Percentiles rank a stretch among this genome's conserved stretches.
These are phyloP conservation scores for Syzygium oleosum DNA, from an alignment of 345 rosid genomes.

Conservation along the genomic window DNA sequence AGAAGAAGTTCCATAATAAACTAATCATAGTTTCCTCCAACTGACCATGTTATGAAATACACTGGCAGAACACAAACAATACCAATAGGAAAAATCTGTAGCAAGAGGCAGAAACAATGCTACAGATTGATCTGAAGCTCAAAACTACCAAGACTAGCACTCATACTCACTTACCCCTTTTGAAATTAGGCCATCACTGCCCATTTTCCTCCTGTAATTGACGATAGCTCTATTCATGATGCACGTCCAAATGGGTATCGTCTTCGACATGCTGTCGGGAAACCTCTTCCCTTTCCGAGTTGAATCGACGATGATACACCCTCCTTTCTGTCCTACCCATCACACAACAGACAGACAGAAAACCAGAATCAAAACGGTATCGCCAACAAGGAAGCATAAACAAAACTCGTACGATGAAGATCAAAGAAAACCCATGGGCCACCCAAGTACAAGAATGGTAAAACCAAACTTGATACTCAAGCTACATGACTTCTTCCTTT, in stretches of 20 bases:
- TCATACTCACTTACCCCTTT: slow-evolving; percentile 22
- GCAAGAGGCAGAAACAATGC: neutral
- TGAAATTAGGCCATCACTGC: slow-evolving; percentile 6
- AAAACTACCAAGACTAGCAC: neutral
- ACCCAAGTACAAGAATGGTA: neutral
- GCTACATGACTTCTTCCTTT: neutral
- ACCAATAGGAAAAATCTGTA: neutral
- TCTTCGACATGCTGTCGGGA: slow-evolving; percentile 97
- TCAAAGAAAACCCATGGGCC: neutral
- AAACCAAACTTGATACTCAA: neutral
- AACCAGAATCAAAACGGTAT: neutral
- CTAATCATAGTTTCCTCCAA: neutral
- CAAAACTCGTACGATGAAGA: neutral
- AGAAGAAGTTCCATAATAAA: neutral
- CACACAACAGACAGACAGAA: slow-evolving; percentile 6
- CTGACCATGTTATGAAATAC: neutral
- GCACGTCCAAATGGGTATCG: slow-evolving; percentile 91
- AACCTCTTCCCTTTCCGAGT: slow-evolving; percentile 88
- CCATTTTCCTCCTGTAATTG: slow-evolving; percentile 23
- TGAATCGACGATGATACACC: slow-evolving; percentile 79
- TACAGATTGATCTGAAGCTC: neutral
- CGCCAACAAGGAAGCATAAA: neutral
- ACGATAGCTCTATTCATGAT: slow-evolving; percentile 61
- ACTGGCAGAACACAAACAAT: neutral
- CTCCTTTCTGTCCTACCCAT: slow-evolving; percentile 79